phyloP scores from a whole-genome alignment of 2,329 filamentous ascomycete genomes.

The Ustulina deusta region DNA sequence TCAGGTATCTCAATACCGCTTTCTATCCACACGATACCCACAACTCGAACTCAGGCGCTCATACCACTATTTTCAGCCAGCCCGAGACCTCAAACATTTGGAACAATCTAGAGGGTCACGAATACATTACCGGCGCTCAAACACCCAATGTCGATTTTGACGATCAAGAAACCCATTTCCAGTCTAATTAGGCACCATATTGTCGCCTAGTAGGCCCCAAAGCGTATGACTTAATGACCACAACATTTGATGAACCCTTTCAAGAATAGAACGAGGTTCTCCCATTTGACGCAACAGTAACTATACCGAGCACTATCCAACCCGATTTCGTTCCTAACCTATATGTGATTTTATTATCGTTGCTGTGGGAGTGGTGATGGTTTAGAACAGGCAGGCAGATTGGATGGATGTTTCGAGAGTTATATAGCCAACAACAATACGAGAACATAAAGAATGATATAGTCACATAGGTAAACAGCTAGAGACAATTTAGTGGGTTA shows the following conservation, averaged over 20 bases:
- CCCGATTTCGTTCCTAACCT: slow-evolving; percentile 33
- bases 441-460: neutral
- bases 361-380: neutral
- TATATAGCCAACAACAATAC: neutral
- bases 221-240: slow-evolving; percentile 41
- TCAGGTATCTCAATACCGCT: neutral
- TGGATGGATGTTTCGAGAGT: neutral
- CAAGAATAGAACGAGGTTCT: neutral
- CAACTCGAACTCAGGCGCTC: neutral
- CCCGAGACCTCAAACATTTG: neutral
- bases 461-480: neutral
- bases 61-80: neutral
- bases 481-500: neutral
- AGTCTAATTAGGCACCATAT: neutral
- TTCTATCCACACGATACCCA: neutral
- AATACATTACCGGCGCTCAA: neutral
- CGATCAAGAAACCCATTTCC: neutral
- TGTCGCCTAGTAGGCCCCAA: slow-evolving; percentile 33
- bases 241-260: slow-evolving; percentile 37
- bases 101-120: neutral
- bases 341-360: slow-evolving; percentile 39
- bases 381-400: neutral
- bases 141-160: neutral
- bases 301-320: neutral
- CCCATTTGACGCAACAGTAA: neutral